Base-by-base conservation (phyloP, 2,329 filamentous ascomycete species). In the Torrubiellomyces zombiae region DNA sequence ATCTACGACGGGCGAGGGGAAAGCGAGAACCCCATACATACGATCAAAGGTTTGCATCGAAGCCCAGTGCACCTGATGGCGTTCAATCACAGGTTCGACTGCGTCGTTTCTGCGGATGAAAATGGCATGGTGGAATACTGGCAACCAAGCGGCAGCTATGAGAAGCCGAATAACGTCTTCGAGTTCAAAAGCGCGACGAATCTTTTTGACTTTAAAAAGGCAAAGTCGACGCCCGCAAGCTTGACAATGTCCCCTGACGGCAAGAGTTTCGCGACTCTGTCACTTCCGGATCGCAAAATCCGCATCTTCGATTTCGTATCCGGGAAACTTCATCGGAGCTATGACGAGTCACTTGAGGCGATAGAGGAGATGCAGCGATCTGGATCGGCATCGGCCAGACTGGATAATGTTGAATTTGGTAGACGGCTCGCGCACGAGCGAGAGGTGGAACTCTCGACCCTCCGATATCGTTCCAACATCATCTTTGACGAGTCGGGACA, bases 51-150 rank as follows among this genome's bases (percentile, higher is more conserved):
- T 5, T 53, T 98, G n/a, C 89, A 98, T 45, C 67, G 81, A 31
- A 75, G 65, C 26, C 70, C 82, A 0, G 79, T 98, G 3, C 70
- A 75, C 15, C 53, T 91, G 14, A 86, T 98, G 67, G 73, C 74
- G 1, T 98, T 83, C 57, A 98, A 95, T 49, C 73, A 82, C 44
- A 56, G 64, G 5, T 93, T 75, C 43, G 76, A 95, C 50, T 98
- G 89, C 43, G 85, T 92, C 2, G 57, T 95, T 6, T 95, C 89
- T 2, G 75, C 75, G 0, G 91, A 98, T 37, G 74, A 86, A 37
- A 69, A 70, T 27, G 86, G 89, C 14, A 95, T 95, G 86, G 47
- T 98, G 7, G 89, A 98, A 50, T 98, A 98, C 53, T 98, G 89
- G 89, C 67, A 69, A 29, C 83, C 89, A 1, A 68, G 67, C 33